These are phyloP conservation scores for Conticribra weissflogii DNA, from an alignment of 108 stramenopile species.

Conservation along the genomic window DNA sequence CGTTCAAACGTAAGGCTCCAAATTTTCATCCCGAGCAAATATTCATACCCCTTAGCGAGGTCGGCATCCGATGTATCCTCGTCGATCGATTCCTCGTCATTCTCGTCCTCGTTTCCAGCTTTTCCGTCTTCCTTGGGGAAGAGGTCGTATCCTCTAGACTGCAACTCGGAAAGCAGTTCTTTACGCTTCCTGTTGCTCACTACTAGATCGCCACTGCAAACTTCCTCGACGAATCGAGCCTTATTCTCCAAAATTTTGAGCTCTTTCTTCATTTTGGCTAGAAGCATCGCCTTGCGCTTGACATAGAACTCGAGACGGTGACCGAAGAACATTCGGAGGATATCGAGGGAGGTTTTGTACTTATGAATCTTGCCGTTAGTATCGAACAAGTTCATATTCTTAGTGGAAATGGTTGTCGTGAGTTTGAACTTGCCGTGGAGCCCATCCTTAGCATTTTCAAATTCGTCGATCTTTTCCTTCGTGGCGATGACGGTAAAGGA, in stretches of 20 bases:
- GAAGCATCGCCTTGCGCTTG: conserved; percentile 85
- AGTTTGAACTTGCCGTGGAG: conserved; percentile 96
- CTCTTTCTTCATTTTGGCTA: conserved; percentile 68
- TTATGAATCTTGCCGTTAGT: conserved; percentile 80
- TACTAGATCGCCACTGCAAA: conserved; percentile 89
- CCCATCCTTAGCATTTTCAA: conserved; percentile 81
- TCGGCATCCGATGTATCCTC: conserved; percentile 58
- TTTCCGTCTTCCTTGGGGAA: conserved; percentile 64
- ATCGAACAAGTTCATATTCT: conserved; percentile 97
- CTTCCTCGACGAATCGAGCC: conserved; percentile 96
- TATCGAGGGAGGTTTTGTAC: conserved; percentile 72
- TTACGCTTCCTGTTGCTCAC: conserved; percentile 94
- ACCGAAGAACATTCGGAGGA: conserved; percentile 88
- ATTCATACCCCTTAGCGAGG: conserved; percentile 96
- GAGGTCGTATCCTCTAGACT: conserved; percentile 84
- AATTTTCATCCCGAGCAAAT: conserved; percentile 98
- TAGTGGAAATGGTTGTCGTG: conserved; percentile 76
- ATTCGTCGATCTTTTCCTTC: conserved; percentile 82
- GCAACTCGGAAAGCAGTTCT: conserved; percentile 89
- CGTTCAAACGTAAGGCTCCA: conserved; percentile 98
- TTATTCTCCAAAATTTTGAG: conserved; percentile 93
- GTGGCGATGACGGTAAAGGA: conserved; percentile 88
- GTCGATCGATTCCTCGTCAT: conserved; percentile 43
- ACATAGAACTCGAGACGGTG: conserved; percentile 87
- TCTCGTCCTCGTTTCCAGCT: conserved; percentile 55